phyloP scores from a whole-genome alignment of 2,329 filamentous ascomycete genomes.

The Periconia sp. region DNA sequence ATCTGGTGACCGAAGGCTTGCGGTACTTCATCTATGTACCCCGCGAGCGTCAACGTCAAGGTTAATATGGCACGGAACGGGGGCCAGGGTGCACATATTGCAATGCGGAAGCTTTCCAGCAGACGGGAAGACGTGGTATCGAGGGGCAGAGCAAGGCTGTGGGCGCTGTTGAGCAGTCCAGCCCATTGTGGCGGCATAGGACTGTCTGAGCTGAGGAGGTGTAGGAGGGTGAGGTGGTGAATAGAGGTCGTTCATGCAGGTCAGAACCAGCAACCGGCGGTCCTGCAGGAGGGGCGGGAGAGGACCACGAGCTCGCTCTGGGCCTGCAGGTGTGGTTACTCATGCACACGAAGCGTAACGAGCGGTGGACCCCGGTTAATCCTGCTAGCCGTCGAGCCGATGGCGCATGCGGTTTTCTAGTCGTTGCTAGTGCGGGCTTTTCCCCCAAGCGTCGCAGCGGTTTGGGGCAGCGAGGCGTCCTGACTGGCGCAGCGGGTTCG shows the following conservation, averaged over 20 bases:
- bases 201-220: too few species aligned
- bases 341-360: constrained; percentile 34
- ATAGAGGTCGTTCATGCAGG: constrained; percentile 24
- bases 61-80: constrained; percentile 30
- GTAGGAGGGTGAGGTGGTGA: too few species aligned
- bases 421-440: constrained; percentile 19
- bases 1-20: constrained; percentile 30
- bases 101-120: constrained; percentile 24
- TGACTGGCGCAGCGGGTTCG: constrained; percentile 1
- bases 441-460: constrained; percentile 22
- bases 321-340: constrained; percentile 29
- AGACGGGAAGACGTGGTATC: constrained; percentile 24
- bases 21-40: constrained; percentile 44
- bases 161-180: constrained; percentile 1
- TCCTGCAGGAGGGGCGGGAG: constrained; percentile 24
- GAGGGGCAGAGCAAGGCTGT: constrained; percentile 2
- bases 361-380: constrained; percentile 28
- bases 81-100: constrained; percentile 32
- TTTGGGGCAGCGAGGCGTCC: not conserved
- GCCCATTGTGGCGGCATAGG: too few species aligned
- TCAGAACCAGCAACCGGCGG: constrained; percentile 19
- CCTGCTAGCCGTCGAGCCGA: constrained; percentile 33
- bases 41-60: constrained; percentile 33
- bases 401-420: constrained; percentile 27
- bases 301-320: constrained; percentile 24